Percentiles rank a stretch among this genome's conserved stretches.
Conservation (phyloP, 1,284 basidiomycete genomes). For the Cryptococcus depauperatus region DNA sequence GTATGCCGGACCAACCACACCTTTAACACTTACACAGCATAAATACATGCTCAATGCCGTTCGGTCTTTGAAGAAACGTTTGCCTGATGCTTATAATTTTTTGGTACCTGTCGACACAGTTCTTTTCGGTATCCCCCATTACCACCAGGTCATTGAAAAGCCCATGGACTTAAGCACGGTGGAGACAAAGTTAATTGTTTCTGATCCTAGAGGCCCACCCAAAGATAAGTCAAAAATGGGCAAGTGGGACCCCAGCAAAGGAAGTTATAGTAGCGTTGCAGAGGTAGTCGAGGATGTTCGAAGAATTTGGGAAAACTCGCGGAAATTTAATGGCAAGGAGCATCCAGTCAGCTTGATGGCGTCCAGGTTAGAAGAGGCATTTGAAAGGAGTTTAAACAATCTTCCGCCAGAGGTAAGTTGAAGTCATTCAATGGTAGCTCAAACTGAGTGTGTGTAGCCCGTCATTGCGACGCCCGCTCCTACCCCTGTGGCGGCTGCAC, state of each 20-base stretch:
- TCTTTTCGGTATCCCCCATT: conserved; percentile 83
- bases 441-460: conserved; percentile 6
- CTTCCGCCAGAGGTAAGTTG: conserved; percentile 60
- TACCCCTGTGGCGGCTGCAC: conserved; percentile 19
- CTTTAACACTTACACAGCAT: conserved; percentile 55
- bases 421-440: not conserved
- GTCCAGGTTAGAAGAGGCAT: conserved; percentile 69
- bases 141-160: conserved; percentile 72
- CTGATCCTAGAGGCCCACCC: conserved; percentile 53
- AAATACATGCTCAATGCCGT: conserved; percentile 73
- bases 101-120: conserved; percentile 83
- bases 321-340: conserved; percentile 86
- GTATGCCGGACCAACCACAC: conserved; percentile 35
- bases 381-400: conserved; percentile 80
- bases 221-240: conserved; percentile 53
- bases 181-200: conserved; percentile 73
- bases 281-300: conserved; percentile 77
- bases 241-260: conserved; percentile 50
- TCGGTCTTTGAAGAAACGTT: conserved; percentile 75
- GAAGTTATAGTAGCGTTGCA: conserved; percentile 63
- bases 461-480: conserved; percentile 10
- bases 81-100: conserved; percentile 70
- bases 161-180: conserved; percentile 97
- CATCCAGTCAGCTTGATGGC: conserved; percentile 73
- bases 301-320: conserved; percentile 79